Base-by-base conservation (phyloP, 2,329 filamentous ascomycete genomes). In the Pseudogymnoascus sp. region DNA sequence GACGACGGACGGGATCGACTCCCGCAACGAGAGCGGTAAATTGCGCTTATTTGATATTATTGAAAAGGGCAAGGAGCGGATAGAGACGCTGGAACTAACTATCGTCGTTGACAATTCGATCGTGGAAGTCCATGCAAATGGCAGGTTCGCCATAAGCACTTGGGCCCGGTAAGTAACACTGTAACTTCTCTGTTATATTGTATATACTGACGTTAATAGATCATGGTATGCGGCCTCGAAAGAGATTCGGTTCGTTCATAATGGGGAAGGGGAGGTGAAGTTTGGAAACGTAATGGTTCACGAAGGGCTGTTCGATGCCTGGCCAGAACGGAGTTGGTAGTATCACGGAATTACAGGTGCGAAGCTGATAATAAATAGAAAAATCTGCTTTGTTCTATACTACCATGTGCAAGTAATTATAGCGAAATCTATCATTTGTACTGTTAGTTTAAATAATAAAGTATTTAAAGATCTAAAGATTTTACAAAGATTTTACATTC, bases 111-210 rank as follows among this genome's bases (percentile, higher is more conserved):
- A 75, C 53, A 75, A 75, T 47, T 67, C 72, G 2, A 66, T 75
- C 21, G 67, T 75, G 6, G 74, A 79, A 64, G 72, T 79, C 0
- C 74, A 77, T 62, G 76, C 75, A 7, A 78, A 79, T 40, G 72
- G 73, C 31, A 67, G 77, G 5, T 78, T 78, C 61, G 76, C 72
- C 2, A 33, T 78, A 18, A 75, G 76, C 60, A 78, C 77, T 4
- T 79, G 77, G 77, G 73, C 73, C 60, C 72, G 75, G 75, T 77
- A 73, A 70, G 75, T 64, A 42, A 60, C 50, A 59, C 62, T 14
- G 2, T 53, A 31, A 18, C n/a, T 4, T 50, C 7, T n/a, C 14
- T 53, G 23, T 12, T 18, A 18, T 53, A 53, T 64, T 3, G 53
- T 65, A 10, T 63, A 66, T 64, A 62, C 69, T 69, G 59, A 73